Conservation (phyloP, 345 rosid species). For the Pseudoturritis turrita region DNA sequence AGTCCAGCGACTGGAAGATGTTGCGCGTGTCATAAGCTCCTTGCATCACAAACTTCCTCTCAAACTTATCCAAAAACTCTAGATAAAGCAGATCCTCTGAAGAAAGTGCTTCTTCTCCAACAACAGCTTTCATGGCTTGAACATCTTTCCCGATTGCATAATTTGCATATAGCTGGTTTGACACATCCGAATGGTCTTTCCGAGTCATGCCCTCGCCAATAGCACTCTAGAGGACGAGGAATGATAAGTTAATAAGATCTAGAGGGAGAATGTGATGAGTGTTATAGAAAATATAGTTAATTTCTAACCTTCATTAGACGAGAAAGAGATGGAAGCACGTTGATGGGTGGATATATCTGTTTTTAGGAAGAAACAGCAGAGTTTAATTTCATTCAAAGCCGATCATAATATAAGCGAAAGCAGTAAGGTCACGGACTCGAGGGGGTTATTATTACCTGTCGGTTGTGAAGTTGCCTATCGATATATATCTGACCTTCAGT, state of each 20-base stretch:
- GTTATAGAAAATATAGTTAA: background rate
- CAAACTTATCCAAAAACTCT: slow-evolving; percentile 95
- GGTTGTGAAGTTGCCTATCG: slow-evolving; percentile 24
- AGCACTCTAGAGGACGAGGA: slow-evolving; percentile 60
- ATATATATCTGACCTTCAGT: slow-evolving; percentile 43
- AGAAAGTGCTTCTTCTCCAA: slow-evolving; percentile 99
- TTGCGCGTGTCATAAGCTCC: slow-evolving; percentile 98
- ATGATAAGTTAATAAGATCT: background rate
- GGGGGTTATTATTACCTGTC: slow-evolving; percentile 19
- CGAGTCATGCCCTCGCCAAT: slow-evolving; percentile 99
- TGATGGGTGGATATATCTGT: slow-evolving; percentile 94
- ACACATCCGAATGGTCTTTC: slow-evolving; percentile 86
- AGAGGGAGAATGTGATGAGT: background rate
- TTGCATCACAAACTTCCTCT: slow-evolving; percentile 89
- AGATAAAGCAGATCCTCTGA: slow-evolving; percentile 95
- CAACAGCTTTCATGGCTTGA: slow-evolving; percentile 99
- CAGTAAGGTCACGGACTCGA: background rate
- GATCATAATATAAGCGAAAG: background rate
- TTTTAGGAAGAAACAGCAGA: background rate
- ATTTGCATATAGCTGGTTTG: slow-evolving; percentile 96
- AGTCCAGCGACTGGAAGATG: slow-evolving; percentile 88
- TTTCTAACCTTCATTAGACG: slow-evolving; percentile 81
- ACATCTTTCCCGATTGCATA: slow-evolving; percentile 99
- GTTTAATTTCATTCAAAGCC: background rate
- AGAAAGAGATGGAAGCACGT: slow-evolving; percentile 85